Evolutionary conservation across 2,329 filamentous ascomycete genomes (phyloP).

Genomic region (Leptographium galeiforme): DNA sequence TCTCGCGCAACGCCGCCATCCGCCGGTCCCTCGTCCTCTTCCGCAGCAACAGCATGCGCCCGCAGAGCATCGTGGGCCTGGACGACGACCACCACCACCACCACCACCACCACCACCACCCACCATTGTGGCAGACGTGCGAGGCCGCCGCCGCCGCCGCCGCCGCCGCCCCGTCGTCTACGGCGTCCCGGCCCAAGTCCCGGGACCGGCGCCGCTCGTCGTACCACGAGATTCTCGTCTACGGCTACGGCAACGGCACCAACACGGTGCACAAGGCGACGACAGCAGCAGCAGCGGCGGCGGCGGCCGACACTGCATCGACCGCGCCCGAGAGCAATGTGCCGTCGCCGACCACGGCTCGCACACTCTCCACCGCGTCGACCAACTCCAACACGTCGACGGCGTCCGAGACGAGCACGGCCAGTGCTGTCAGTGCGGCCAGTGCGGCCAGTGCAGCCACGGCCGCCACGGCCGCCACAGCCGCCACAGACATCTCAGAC

Average conservation of each 20-base stretch:
- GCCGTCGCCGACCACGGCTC: constrained; percentile 7
- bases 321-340: constrained; percentile 6
- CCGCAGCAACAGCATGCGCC: constrained; percentile 6
- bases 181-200: not conserved
- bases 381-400: constrained; percentile 11
- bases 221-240: constrained; percentile 38
- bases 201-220: constrained; percentile 5
- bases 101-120: not conserved
- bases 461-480: not conserved
- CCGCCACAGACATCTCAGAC: not conserved
- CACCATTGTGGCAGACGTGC: not conserved
- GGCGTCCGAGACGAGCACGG: not conserved
- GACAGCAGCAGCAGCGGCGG: not conserved
- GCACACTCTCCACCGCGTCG: constrained; percentile 15
- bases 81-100: not conserved
- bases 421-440: not conserved
- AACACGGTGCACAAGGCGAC: constrained; percentile 17
- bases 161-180: no score
- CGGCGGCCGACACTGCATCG: not conserved
- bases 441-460: not conserved
- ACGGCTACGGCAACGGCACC: constrained; percentile 41
- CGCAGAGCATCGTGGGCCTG: not conserved
- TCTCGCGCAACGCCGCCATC: constrained; percentile 18
- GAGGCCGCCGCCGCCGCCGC: no score
- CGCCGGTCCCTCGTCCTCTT: constrained; percentile 22